These are phyloP conservation scores for Podaxis sp. DNA, from an alignment of 768 basidiomycete genomes.

Conservation along the genomic window DNA sequence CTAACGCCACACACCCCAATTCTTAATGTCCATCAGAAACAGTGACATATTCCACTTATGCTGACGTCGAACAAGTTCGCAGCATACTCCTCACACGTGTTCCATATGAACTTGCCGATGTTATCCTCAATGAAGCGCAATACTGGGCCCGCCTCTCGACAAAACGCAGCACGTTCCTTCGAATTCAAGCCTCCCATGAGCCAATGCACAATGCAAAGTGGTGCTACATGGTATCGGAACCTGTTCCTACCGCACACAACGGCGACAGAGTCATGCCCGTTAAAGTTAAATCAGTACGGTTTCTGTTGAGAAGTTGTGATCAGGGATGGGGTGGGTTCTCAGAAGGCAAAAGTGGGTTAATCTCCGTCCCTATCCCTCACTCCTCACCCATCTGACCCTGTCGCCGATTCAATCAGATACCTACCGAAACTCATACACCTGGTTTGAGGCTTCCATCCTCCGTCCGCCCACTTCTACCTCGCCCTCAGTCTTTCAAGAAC, in stretches of 20 bases:
- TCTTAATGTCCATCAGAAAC: not conserved
- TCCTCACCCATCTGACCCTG: not conserved
- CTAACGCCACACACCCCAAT: not conserved
- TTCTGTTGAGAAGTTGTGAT: constrained; percentile 24
- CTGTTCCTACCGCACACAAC: constrained; percentile 8
- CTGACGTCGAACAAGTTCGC: constrained; percentile 11
- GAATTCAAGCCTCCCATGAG: not conserved
- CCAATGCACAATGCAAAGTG: constrained; percentile 6
- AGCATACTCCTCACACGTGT: constrained; percentile 9
- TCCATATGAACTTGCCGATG: constrained; percentile 18
- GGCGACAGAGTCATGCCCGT: not conserved
- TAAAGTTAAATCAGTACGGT: constrained; percentile 18
- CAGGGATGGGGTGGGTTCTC: constrained; percentile 32
- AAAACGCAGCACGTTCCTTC: constrained; percentile 3
- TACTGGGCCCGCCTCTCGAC: constrained; percentile 19
- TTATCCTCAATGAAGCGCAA: constrained; percentile 18
- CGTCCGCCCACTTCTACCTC: constrained; percentile 14
- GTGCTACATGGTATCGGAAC: constrained; percentile 18
- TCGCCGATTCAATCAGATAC: constrained; percentile 18
- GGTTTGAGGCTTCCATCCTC: constrained; percentile 32
- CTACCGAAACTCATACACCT: constrained; percentile 29
- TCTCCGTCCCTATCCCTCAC: too few relatives aligned
- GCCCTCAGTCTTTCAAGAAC: not conserved
- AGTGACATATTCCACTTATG: not conserved
- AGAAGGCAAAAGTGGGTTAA: constrained; percentile 19